Conservation (phyloP, 441 rosid genomes). For the Bruguiera hainesii region DNA sequence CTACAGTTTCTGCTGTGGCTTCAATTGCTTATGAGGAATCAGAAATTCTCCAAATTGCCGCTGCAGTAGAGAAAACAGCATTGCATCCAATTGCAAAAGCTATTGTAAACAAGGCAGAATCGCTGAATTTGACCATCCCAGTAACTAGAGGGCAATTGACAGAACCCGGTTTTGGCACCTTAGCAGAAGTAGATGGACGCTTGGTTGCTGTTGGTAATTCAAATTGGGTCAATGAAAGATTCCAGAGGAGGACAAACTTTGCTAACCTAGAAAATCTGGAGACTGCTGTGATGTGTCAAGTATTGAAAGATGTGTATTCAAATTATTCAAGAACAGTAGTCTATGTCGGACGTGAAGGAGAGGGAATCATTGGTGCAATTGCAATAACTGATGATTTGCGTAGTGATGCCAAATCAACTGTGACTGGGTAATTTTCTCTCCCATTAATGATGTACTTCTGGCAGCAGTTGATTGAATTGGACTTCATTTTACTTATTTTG, state of each 20-base stretch:
- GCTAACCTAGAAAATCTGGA: conserved; percentile 49
- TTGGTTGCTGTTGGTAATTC: conserved; percentile 83
- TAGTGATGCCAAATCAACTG: conserved; percentile 71
- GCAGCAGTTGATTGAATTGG: no score
- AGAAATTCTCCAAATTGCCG: conserved; percentile 77
- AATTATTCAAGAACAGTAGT: conserved; percentile 75
- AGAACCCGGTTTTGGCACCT: conserved; percentile 92
- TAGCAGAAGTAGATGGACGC: conserved; percentile 84
- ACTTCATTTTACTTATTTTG: no score
- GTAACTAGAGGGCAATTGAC: conserved; percentile 81
- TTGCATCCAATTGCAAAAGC: conserved; percentile 91
- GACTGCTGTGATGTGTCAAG: conserved; percentile 35
- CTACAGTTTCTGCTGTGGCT: conserved; percentile 66
- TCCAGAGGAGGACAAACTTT: conserved; percentile 43
- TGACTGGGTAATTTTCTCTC: conserved; percentile 49
- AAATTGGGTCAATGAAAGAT: conserved; percentile 78
- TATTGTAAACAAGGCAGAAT: conserved; percentile 63
- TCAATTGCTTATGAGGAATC: conserved; percentile 53
- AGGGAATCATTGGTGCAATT: conserved; percentile 89
- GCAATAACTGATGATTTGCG: conserved; percentile 77
- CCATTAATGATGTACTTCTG: not conserved
- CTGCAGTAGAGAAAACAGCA: conserved; percentile 91
- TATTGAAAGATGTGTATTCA: conserved; percentile 33
- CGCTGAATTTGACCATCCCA: conserved; percentile 52
- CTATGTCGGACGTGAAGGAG: conserved; percentile 82